Base-by-base conservation (phyloP, 2,329 filamentous ascomycete genomes). In the Aspergillus caelatus region DNA sequence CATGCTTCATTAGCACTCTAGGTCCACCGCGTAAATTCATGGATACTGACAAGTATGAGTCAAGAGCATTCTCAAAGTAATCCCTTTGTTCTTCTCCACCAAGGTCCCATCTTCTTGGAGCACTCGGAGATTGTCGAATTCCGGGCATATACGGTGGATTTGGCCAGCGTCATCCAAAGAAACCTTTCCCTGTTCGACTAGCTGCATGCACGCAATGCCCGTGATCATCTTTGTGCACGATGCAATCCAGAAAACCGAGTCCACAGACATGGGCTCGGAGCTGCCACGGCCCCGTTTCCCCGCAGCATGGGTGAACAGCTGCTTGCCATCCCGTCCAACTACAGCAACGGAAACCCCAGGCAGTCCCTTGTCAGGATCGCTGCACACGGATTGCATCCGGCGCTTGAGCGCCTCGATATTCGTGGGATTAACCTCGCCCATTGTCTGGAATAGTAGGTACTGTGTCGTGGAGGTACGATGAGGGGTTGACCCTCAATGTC, bases 241-340 rank as follows among this genome's bases (percentile, higher is more conserved):
- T 1, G 83, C 83, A 26, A 86, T 82, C 83, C 83, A 86, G 68
- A 88, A 91, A 1, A 87, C 77, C 10, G 80, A 86, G 45, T 91
- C 87, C 0, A 87, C 75, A 0, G 82, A 83, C 84, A 91, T 87
- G 6, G 82, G 78, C 57, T 86, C 82, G 0, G 77, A 67, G 2
- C 77, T 63, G 12, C 23, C 74, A 6, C 79, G 54, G 0, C 85
- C 85, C 4, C 80, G 75, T 23, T 78, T 81, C 1, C 85, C 85
- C 0, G 82, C 74, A 0, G 84, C 76, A 67, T 86, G 78, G 4
- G 78, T 76, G 65, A 85, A 82, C 1, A 83, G 71, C 12, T 84
- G 81, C 6, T 80, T 73, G 26, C 84, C 84, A 65, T 79, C 70
- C 57, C 78, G 82, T 65, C 76, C 80, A 21, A 86, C 75, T 2